Evolutionary conservation across 2,329 filamentous ascomycete genomes (phyloP).

Genomic region (Fusarium virguliforme): DNA sequence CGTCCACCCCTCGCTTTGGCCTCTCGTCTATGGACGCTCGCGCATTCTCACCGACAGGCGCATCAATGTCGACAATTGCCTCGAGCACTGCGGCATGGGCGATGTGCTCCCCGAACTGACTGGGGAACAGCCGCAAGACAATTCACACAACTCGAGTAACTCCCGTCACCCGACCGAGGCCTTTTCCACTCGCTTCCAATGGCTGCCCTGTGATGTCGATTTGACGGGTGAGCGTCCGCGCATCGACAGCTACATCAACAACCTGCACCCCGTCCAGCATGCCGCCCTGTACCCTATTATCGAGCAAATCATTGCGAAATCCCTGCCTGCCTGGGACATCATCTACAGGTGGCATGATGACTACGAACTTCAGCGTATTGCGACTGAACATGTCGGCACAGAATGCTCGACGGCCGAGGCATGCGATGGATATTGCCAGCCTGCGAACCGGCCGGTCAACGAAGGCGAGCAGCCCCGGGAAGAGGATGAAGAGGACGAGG

Average conservation of each 20-base stretch:
- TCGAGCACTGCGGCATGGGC: slow-evolving; percentile 56
- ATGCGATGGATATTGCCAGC: slow-evolving; percentile 20
- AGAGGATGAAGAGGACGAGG: slow-evolving; percentile 35
- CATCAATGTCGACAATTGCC: slow-evolving; percentile 58
- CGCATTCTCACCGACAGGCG: slow-evolving; percentile 55
- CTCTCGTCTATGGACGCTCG: slow-evolving; percentile 48
- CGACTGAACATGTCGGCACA: slow-evolving; percentile 13
- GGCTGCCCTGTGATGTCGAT: slow-evolving; percentile 68
- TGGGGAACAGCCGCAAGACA: not conserved
- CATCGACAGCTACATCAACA: slow-evolving; percentile 70
- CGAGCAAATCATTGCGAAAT: slow-evolving; percentile 59
- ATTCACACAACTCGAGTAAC: not conserved
- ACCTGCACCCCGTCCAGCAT: slow-evolving; percentile 64
- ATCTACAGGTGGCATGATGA: slow-evolving; percentile 54
- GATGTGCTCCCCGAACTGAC: slow-evolving; percentile 45
- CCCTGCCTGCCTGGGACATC: slow-evolving; percentile 65
- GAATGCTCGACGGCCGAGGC: slow-evolving; percentile 42
- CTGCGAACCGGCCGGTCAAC: slow-evolving; percentile 25
- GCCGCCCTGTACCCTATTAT: slow-evolving; percentile 59
- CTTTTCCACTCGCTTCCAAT: slow-evolving; percentile 56
- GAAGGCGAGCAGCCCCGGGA: slow-evolving; percentile 46
- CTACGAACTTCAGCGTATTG: slow-evolving; percentile 51
- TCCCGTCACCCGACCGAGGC: no score
- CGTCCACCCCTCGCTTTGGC: slow-evolving; percentile 46
- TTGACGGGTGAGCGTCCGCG: slow-evolving; percentile 56